Evolutionary conservation across 768 basidiomycete species (phyloP).

Genomic region (Xerocomellus chrysenteron): DNA sequence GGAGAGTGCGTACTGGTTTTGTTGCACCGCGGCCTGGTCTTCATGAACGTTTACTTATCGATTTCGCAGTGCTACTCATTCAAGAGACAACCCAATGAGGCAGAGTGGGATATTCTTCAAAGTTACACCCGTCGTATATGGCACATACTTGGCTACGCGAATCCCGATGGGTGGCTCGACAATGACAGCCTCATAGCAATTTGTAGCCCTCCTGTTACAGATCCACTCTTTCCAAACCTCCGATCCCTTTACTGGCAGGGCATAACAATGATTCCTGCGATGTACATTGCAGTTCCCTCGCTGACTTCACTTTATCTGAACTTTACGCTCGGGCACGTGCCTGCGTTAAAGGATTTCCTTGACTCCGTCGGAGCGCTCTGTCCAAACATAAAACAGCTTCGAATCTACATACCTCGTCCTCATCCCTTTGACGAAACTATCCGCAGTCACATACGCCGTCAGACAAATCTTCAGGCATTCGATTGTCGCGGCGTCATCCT

Average conservation of each 20-base stretch:
- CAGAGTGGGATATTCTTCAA: slow-evolving; percentile 4
- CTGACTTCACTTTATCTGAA: neutral
- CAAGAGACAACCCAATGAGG: neutral
- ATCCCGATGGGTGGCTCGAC: neutral
- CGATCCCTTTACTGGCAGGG: neutral
- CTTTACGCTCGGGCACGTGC: no score
- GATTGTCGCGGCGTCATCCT: neutral
- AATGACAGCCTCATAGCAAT: neutral
- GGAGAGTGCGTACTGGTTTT: neutral
- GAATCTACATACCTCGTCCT: neutral
- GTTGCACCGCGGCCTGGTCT: neutral
- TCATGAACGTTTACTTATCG: neutral
- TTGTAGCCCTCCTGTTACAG: neutral
- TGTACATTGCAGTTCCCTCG: neutral
- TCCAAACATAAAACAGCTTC: neutral
- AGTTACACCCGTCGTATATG: slow-evolving; percentile 3
- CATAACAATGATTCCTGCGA: neutral
- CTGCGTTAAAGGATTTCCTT: neutral
- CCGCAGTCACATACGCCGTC: neutral
- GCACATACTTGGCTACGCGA: neutral
- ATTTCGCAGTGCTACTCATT: neutral
- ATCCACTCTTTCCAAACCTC: slow-evolving; percentile 4
- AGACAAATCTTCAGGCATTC: neutral
- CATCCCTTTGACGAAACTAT: neutral
- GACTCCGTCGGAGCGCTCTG: neutral